phyloP scores from a whole-genome alignment of 139 green algal genomes.

The Closterium sp. region DNA sequence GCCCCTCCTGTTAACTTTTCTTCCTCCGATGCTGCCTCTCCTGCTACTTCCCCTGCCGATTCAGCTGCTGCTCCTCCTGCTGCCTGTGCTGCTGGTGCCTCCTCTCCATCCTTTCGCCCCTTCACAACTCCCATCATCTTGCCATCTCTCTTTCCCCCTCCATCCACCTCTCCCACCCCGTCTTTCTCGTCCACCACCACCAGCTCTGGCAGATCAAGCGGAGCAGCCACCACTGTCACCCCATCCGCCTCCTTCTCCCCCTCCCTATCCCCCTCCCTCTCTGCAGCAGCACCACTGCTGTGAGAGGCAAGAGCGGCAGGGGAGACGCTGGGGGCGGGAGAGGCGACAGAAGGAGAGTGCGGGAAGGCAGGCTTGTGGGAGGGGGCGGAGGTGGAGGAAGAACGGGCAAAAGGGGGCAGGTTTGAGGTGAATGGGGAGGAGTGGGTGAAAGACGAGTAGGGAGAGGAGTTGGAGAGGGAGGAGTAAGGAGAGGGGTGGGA shows the following conservation, averaged over 20 bases:
- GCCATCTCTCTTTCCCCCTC: no score
- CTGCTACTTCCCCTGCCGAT: no score
- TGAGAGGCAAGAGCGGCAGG: background rate
- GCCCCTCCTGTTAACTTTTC: background rate
- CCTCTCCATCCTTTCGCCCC: no score
- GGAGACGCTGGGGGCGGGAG: background rate
- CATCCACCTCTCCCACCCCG: no score
- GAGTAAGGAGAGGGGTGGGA: background rate
- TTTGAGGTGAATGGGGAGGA: background rate
- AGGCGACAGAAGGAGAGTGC: background rate
- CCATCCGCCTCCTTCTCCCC: background rate
- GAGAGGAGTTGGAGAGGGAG: background rate
- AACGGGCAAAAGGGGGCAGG: background rate
- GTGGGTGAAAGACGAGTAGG: background rate
- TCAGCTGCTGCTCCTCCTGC: no score
- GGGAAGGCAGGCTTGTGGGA: background rate
- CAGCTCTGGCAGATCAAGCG: background rate
- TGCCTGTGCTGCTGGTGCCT: no score
- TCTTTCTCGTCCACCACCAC: background rate
- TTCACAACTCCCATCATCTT: no score
- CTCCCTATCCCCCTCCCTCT: background rate
- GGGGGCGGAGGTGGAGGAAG: background rate
- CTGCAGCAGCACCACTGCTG: background rate
- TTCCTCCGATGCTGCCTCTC: no score
- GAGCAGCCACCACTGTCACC: background rate